A percentile compares a stretch with the other conserved stretches of the same genome.
Evolutionary conservation across 2,329 filamentous ascomycete species (phyloP).

Genomic region (Talaromyces pinophilus): DNA sequence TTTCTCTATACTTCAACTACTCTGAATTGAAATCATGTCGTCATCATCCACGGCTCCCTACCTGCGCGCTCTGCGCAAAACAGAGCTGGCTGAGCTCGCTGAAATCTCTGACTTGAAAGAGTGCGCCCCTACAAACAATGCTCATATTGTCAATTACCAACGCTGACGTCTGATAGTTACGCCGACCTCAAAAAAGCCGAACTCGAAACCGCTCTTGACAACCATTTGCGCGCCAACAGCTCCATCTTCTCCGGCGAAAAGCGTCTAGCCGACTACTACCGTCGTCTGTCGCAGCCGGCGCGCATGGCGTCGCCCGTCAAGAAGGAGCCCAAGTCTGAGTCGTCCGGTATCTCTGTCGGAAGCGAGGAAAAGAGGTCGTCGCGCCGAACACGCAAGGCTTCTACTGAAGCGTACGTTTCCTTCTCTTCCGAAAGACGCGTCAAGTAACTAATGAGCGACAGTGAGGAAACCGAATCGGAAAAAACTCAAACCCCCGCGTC

Average conservation of each 20-base stretch:
- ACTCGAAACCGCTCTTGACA: constrained; percentile 72
- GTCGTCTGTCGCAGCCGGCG: constrained; percentile 45
- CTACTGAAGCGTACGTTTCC: constrained; percentile 32
- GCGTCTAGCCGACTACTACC: constrained; percentile 74
- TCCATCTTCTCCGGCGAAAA: constrained; percentile 64
- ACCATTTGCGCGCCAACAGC: constrained; percentile 69
- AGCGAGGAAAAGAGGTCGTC: constrained; percentile 40
- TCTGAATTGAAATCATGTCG: constrained; percentile 31
- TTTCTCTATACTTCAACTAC: constrained; percentile 20
- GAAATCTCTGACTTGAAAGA: constrained; percentile 68
- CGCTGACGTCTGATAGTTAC: constrained; percentile 53
- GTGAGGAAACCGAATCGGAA: constrained; percentile 29
- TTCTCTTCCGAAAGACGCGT: constrained; percentile 21
- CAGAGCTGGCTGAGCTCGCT: constrained; percentile 73
- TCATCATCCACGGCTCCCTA: constrained; percentile 70
- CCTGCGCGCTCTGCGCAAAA: constrained; percentile 80
- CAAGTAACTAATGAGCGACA: constrained; percentile 18
- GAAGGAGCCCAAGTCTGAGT: constrained; percentile 45
- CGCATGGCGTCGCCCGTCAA: constrained; percentile 51
- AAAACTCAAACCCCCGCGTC: constrained; percentile 53
- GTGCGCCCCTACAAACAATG: constrained; percentile 55
- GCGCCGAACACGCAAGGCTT: constrained; percentile 47
- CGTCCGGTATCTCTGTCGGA: constrained; percentile 29
- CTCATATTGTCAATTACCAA: background rate
- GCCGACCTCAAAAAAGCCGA: constrained; percentile 75